Evolutionary conservation across 2,329 filamentous ascomycete species (phyloP).

Genomic region (Corynespora cassiicola): DNA sequence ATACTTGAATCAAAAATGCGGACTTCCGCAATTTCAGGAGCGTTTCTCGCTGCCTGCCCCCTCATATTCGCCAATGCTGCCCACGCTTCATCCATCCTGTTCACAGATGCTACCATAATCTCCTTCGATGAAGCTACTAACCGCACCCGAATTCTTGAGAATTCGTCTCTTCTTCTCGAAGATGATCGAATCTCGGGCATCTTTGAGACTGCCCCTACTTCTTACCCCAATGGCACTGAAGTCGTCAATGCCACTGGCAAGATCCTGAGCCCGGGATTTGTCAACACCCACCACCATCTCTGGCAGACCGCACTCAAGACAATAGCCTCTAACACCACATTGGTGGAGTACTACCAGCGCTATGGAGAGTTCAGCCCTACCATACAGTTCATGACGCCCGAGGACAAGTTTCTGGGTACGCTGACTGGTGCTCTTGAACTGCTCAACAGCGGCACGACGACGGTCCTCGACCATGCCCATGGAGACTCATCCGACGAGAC

Average conservation of each 20-base stretch:
- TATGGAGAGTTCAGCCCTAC: conserved; percentile 8
- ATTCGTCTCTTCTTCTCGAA: conserved; percentile 51
- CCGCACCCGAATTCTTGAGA: conserved; percentile 45
- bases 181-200: conserved; percentile 52
- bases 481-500: conserved; percentile 52
- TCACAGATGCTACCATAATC: conserved; percentile 54
- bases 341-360: conserved; percentile 9
- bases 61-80: no score
- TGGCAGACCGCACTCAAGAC: conserved; percentile 62
- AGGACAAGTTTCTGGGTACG: not conserved
- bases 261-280: conserved; percentile 61
- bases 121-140: conserved; percentile 46
- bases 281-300: conserved; percentile 57
- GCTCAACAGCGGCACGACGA: conserved; percentile 1
- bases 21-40: no score
- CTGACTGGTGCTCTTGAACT: conserved; percentile 1
- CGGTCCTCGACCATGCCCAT: conserved; percentile 17
- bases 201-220: no score
- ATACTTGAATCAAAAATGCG: no score
- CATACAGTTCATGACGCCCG: no score
- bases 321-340: conserved; percentile 53
- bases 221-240: no score
- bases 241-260: conserved; percentile 53
- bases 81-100: no score
- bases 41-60: no score